Conservation (phyloP, 2,329 filamentous ascomycete genomes). For the Erysiphe pulchra region DNA sequence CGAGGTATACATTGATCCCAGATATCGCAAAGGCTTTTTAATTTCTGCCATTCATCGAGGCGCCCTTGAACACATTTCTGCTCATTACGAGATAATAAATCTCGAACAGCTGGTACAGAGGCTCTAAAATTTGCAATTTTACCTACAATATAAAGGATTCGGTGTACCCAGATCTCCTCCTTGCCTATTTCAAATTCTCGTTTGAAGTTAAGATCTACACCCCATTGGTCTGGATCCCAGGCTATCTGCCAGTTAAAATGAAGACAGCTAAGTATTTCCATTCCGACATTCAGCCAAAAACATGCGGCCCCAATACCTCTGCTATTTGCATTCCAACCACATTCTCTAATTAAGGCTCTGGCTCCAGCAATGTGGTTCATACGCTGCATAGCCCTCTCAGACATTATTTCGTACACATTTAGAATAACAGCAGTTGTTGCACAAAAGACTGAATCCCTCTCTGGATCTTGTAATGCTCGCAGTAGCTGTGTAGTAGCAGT, state of each 20-base stretch:
- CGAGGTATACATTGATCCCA: constrained; percentile 61
- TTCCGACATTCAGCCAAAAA: constrained; percentile 80
- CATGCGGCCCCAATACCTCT: constrained; percentile 63
- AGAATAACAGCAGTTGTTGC: constrained; percentile 70
- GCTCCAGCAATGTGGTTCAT: constrained; percentile 80
- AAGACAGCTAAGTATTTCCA: constrained; percentile 74
- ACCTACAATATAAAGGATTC: constrained; percentile 69
- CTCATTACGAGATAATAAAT: constrained; percentile 33
- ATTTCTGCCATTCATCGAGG: constrained; percentile 48
- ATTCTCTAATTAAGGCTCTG: constrained; percentile 67
- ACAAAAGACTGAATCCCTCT: constrained; percentile 61
- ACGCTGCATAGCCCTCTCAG: constrained; percentile 47
- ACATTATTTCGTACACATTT: constrained; percentile 87
- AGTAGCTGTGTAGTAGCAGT: constrained; percentile 58
- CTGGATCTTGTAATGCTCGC: constrained; percentile 54
- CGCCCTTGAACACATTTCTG: constrained; percentile 36
- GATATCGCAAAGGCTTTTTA: constrained; percentile 59
- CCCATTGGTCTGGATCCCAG: constrained; percentile 82
- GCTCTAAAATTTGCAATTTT: constrained; percentile 72
- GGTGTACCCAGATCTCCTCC: constrained; percentile 70
- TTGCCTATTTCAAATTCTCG: constrained; percentile 29
- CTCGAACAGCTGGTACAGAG: constrained; percentile 33
- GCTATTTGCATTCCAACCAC: constrained; percentile 61
- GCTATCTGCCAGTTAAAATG: constrained; percentile 68
- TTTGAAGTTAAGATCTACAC: constrained; percentile 51